These are phyloP conservation scores for Zymoseptoria brevis DNA, from an alignment of 2,329 filamentous ascomycete genomes.

Conservation along the genomic window DNA sequence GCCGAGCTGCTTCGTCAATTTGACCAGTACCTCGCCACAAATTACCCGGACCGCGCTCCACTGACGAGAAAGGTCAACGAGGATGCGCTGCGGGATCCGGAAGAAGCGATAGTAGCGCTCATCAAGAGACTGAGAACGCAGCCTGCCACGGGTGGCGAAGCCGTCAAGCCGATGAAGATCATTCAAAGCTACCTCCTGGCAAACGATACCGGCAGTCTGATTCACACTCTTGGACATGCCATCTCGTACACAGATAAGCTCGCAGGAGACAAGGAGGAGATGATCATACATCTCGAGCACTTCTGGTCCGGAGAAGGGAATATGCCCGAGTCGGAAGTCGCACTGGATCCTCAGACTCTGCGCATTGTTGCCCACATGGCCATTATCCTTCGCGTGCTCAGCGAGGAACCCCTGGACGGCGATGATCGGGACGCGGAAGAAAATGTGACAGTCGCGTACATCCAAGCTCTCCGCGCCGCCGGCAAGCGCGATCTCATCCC, in stretches of 20 bases:
- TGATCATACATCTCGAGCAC: conserved; percentile 19
- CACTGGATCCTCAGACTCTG: conserved; percentile 36
- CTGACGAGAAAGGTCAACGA: conserved; percentile 55
- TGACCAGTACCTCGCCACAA: conserved; percentile 57
- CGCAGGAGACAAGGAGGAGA: conserved; percentile 15
- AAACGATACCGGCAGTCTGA: conserved; percentile 43
- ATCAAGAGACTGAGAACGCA: conserved; percentile 53
- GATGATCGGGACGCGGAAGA: conserved; percentile 50
- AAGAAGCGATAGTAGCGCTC: conserved; percentile 38
- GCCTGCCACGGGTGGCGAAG: conserved; percentile 49
- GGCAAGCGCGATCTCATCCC: conserved; percentile 73
- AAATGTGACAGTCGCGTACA: conserved; percentile 72
- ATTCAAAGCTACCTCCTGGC: conserved; percentile 70
- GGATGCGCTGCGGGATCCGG: conserved; percentile 53
- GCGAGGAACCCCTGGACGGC: conserved; percentile 38
- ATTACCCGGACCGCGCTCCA: conserved; percentile 48
- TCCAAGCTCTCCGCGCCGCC: conserved; percentile 65
- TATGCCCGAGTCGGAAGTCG: conserved; percentile 28
- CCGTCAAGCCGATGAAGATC: conserved; percentile 60
- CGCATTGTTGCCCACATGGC: conserved; percentile 47
- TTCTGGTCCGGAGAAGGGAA: conserved; percentile 11
- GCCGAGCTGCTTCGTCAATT: conserved; percentile 74
- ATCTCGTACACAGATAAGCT: conserved; percentile 33
- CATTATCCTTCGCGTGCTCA: conserved; percentile 50
- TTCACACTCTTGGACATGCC: conserved; percentile 37